phyloP scores from a whole-genome alignment of 805 yeast genomes.

The Lipomyces sp. region DNA sequence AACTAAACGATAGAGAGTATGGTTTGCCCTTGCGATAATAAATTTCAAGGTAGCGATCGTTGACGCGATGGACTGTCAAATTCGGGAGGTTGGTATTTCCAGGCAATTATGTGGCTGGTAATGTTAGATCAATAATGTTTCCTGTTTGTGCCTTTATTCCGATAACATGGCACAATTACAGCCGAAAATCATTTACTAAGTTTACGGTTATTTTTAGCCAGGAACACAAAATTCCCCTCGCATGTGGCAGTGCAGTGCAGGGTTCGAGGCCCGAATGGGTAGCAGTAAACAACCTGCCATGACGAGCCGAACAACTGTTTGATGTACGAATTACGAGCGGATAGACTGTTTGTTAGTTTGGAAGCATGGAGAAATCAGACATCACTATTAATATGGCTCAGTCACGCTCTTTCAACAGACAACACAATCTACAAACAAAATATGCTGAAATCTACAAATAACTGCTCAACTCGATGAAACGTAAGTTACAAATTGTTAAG shows the following conservation, averaged over 20 bases:
- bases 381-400: too few relatives aligned
- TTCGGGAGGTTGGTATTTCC: too few relatives aligned
- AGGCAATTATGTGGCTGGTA: neutral
- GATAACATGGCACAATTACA: neutral
- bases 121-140: neutral
- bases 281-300: too few relatives aligned
- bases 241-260: neutral
- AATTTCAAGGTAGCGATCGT: neutral
- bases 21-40: neutral
- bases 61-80: neutral
- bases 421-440: too few relatives aligned
- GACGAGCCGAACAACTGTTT: too few relatives aligned
- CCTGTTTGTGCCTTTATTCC: neutral
- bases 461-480: too few relatives aligned
- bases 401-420: too few relatives aligned
- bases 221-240: neutral
- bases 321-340: too few relatives aligned
- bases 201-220: neutral
- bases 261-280: neutral
- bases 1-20: neutral
- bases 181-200: neutral
- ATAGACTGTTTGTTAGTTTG: too few relatives aligned
- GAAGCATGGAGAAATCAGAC: too few relatives aligned
- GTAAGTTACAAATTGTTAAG: neutral
- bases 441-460: too few relatives aligned